phyloP scores from a whole-genome alignment of 2,329 filamentous ascomycete genomes.

The Aspergillus melleus region DNA sequence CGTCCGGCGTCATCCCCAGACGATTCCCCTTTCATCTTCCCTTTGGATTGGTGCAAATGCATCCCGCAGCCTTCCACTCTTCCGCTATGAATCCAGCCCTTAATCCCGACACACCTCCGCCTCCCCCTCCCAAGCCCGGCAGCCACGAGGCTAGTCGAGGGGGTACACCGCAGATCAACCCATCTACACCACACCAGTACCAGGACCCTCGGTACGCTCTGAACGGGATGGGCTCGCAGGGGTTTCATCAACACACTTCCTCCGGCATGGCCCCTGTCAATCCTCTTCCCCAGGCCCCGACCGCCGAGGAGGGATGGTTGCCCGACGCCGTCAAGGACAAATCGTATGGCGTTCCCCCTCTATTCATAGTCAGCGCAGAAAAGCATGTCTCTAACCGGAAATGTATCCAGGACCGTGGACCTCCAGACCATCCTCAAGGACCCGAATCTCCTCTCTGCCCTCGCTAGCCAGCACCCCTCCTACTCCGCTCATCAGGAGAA shows the following conservation, averaged over 20 bases:
- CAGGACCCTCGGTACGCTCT: conserved; percentile 27
- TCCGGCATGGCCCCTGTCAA: conserved; percentile 14
- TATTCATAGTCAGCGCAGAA: neutral
- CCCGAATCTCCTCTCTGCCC: conserved; percentile 68
- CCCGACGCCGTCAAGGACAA: conserved; percentile 76
- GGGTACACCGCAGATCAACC: conserved; percentile 59
- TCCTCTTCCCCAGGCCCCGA: conserved; percentile 31
- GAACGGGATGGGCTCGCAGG: conserved; percentile 8
- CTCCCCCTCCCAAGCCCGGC: conserved; percentile 70
- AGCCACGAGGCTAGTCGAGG: conserved; percentile 69
- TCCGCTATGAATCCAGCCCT: conserved; percentile 31
- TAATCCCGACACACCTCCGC: conserved; percentile 60
- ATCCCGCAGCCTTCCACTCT: neutral
- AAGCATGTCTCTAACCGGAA: neutral
- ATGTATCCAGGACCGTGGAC: conserved; percentile 29
- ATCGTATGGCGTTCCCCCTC: conserved; percentile 58
- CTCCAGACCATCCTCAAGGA: conserved; percentile 78
- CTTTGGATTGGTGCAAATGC: neutral
- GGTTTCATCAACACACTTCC: conserved; percentile 7
- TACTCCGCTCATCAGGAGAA: conserved; percentile 64
- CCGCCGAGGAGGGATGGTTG: conserved; percentile 68
- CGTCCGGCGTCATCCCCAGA: neutral
- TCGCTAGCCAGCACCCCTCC: conserved; percentile 75
- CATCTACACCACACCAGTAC: conserved; percentile 44
- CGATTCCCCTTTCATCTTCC: conserved; percentile 7